These are phyloP conservation scores for Metarhizium humberi DNA, from an alignment of 2,329 filamentous ascomycete genomes.

Conservation along the genomic window DNA sequence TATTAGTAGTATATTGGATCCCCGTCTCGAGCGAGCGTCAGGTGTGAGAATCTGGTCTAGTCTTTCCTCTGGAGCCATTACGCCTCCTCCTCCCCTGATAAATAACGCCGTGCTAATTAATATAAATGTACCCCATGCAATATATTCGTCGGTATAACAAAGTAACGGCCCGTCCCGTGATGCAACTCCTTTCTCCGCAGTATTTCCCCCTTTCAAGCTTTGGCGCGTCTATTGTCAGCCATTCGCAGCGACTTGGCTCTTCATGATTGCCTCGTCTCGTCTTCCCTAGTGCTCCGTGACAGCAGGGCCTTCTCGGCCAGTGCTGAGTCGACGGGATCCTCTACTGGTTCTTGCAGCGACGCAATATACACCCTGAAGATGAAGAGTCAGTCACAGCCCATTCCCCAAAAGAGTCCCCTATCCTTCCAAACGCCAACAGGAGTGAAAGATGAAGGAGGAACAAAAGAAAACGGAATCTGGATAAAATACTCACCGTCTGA, in stretches of 20 bases:
- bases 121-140: not conserved
- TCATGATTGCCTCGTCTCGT: not conserved
- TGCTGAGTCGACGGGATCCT: not conserved
- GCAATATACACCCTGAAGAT: constrained; percentile 1
- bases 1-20: not conserved
- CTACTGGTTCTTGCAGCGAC: not conserved
- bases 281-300: not conserved
- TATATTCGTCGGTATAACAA: not conserved
- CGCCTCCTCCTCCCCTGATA: not conserved
- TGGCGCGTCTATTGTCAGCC: not conserved
- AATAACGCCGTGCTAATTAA: constrained; percentile 2
- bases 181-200: not conserved
- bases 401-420: no score
- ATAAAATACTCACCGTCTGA: constrained; percentile 7
- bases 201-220: not conserved
- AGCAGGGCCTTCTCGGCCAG: constrained; percentile 1
- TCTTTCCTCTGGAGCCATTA: not conserved
- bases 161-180: not conserved
- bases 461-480: not conserved
- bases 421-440: not conserved
- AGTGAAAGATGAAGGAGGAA: not conserved
- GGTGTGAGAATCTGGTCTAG: not conserved
- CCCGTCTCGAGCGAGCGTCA: not conserved
- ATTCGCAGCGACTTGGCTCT: not conserved
- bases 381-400: not conserved